A percentile compares a stretch with the other conserved stretches of the same genome.
phyloP scores from a whole-genome alignment of 148 eudicot species.

The Rhododendron kiyosumense region DNA sequence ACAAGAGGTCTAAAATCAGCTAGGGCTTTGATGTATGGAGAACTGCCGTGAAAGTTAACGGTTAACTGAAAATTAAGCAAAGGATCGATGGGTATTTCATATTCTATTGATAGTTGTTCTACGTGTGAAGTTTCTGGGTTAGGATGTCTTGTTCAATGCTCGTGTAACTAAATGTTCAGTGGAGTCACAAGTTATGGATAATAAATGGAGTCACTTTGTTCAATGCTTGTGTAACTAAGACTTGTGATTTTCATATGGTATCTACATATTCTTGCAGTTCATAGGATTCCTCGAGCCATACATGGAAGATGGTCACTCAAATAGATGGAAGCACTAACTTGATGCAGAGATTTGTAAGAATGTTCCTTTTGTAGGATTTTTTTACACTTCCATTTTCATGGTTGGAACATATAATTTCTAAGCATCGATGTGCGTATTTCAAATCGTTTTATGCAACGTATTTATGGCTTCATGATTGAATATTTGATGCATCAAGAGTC shows the following conservation, averaged over 20 bases:
- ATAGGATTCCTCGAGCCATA: constrained; percentile 87
- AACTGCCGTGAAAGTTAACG: not conserved
- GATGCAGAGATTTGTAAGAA: not conserved
- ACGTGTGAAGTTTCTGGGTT: not conserved
- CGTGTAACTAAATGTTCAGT: not conserved
- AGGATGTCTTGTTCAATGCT: not conserved
- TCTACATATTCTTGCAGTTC: constrained; percentile 40
- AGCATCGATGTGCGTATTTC: not conserved
- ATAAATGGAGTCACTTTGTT: not conserved
- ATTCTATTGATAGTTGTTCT: not conserved
- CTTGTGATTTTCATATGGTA: not conserved
- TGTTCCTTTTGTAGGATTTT: not conserved
- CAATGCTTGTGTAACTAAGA: not conserved
- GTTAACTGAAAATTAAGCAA: not conserved
- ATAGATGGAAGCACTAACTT: constrained; percentile 58
- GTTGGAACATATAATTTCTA: not conserved
- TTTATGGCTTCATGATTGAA: not conserved
- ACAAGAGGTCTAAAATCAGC: not conserved
- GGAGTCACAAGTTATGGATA: too few species aligned
- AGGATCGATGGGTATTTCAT: not conserved
- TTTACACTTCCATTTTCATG: not conserved
- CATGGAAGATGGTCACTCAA: constrained; percentile 59
- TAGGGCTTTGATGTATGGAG: not conserved
- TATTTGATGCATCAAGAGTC: not conserved
- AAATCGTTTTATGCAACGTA: not conserved